Conservation (phyloP, 305 asterid genomes). For the Fraxinus greggii region DNA sequence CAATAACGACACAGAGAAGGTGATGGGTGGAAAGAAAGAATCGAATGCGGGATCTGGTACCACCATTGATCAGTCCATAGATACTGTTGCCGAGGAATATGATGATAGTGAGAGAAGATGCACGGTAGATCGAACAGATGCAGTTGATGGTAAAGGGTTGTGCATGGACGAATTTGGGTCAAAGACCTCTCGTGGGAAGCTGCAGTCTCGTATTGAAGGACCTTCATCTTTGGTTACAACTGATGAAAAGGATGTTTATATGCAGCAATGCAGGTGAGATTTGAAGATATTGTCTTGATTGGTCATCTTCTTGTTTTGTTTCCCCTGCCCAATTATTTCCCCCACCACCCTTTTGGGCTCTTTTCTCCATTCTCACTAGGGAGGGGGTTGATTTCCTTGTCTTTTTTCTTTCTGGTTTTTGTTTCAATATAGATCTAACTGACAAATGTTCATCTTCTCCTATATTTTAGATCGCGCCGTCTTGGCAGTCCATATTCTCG, state of each 20-base stretch:
- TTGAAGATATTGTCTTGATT: not conserved
- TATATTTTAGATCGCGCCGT: slow-evolving; percentile 41
- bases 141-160: slow-evolving; percentile 34
- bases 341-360: not conserved
- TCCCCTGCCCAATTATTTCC: not conserved
- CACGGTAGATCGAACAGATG: slow-evolving; percentile 30
- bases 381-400: not conserved
- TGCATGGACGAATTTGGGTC: slow-evolving; percentile 41
- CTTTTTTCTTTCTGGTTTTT: not conserved
- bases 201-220: slow-evolving; percentile 57
- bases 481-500: slow-evolving; percentile 40
- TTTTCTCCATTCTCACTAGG: not conserved
- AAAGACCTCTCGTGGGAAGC: slow-evolving; percentile 42
- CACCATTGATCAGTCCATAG: slow-evolving; percentile 45
- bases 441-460: slow-evolving; percentile 7
- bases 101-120: slow-evolving; percentile 31
- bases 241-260: slow-evolving; percentile 36
- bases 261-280: slow-evolving; percentile 51
- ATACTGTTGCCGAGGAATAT: slow-evolving; percentile 34
- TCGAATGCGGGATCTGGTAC: slow-evolving; percentile 60
- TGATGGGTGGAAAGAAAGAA: slow-evolving; percentile 38
- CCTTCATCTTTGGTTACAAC: slow-evolving; percentile 34
- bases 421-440: not conserved
- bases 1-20: slow-evolving; percentile 36
- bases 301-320: not conserved